phyloP scores from a whole-genome alignment of 352 stramenopile species.

The Globisporangium uncinulatum region DNA sequence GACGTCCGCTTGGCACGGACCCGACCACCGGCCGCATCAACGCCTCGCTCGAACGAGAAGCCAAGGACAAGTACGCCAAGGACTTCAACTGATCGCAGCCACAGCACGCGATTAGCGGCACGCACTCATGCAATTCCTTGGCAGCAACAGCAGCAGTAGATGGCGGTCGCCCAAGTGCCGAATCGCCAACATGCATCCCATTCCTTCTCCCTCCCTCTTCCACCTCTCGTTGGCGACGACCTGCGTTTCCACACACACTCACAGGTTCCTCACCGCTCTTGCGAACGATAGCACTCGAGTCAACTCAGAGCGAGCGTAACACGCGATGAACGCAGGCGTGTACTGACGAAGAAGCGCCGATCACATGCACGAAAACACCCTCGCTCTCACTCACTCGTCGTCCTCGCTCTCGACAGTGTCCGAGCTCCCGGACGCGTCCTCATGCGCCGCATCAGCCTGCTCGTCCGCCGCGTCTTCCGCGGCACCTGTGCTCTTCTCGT shows the following conservation, averaged over 20 bases:
- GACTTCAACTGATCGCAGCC: constrained; percentile 53
- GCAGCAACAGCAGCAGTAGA: background rate
- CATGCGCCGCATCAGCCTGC: background rate
- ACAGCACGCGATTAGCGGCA: background rate
- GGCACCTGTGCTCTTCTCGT: too few species aligned
- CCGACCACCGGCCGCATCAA: constrained; percentile 93
- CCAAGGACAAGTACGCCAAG: constrained; percentile 94
- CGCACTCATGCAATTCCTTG: background rate
- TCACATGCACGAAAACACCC: background rate
- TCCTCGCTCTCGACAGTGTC: background rate
- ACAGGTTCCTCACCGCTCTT: too few species aligned
- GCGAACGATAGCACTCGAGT: too few species aligned
- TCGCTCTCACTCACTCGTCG: background rate
- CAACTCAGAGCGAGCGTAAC: background rate
- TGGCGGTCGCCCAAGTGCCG: background rate
- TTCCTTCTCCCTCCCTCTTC: background rate
- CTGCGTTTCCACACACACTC: constrained; percentile 8
- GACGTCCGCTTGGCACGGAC: constrained; percentile 96
- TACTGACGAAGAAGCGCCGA: background rate
- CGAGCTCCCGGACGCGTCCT: background rate
- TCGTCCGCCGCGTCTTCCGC: background rate
- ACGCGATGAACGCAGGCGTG: background rate
- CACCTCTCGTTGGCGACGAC: background rate
- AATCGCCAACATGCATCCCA: background rate
- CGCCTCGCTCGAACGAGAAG: constrained; percentile 90